These are phyloP conservation scores for Pseudogymnoascus sp. DNA, from an alignment of 2,329 filamentous ascomycete species.

Conservation along the genomic window DNA sequence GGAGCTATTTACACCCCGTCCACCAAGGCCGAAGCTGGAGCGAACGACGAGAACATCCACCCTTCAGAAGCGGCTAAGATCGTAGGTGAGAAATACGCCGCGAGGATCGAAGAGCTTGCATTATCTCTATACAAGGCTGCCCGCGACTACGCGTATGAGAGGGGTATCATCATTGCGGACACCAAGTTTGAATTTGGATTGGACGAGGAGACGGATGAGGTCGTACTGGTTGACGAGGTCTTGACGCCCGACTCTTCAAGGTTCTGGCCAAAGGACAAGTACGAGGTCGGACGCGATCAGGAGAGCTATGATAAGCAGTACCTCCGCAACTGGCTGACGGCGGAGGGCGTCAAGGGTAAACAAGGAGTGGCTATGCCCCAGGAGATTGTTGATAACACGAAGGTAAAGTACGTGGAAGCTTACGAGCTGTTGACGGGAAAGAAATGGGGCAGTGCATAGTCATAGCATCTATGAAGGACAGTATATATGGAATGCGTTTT, in stretches of 20 bases:
- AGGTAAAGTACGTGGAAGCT: constrained; percentile 68
- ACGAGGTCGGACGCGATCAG: constrained; percentile 67
- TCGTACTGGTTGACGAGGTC: constrained; percentile 67
- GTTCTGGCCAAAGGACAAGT: constrained; percentile 75
- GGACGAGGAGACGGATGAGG: constrained; percentile 50
- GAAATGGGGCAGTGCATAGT: constrained; percentile 35
- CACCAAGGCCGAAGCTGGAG: constrained; percentile 62
- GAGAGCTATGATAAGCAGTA: constrained; percentile 86
- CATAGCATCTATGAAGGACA: background rate
- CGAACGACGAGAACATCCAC: constrained; percentile 66
- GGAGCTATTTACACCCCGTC: constrained; percentile 59
- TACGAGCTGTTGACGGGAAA: constrained; percentile 63
- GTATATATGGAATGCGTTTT: background rate
- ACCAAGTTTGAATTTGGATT: constrained; percentile 71
- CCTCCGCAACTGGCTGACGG: constrained; percentile 74
- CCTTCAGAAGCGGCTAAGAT: constrained; percentile 43
- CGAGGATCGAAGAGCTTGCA: constrained; percentile 52
- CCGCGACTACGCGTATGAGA: constrained; percentile 46
- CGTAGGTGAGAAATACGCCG: constrained; percentile 53
- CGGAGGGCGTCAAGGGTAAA: constrained; percentile 67
- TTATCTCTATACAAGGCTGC: constrained; percentile 54
- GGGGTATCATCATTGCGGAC: constrained; percentile 66
- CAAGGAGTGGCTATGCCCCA: constrained; percentile 65
- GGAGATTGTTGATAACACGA: constrained; percentile 63
- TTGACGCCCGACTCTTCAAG: constrained; percentile 75